These are phyloP conservation scores for Cladosporium austrohemisphaericum DNA, from an alignment of 2,329 filamentous ascomycete species.

Conservation along the genomic window DNA sequence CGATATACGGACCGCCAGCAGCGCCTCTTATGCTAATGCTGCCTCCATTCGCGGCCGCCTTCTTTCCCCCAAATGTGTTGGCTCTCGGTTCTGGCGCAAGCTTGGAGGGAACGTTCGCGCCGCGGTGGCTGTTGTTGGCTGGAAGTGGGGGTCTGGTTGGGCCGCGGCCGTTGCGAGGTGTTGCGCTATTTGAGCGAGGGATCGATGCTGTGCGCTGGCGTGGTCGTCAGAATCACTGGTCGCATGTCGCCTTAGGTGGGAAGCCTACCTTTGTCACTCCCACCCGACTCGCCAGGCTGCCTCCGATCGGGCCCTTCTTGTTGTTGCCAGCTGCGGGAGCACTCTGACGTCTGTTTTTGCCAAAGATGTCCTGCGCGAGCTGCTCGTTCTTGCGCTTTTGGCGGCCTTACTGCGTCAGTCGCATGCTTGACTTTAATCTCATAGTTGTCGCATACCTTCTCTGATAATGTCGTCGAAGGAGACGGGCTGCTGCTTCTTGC, in stretches of 20 bases:
- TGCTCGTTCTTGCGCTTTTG: slow-evolving; percentile 25
- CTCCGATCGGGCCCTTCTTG: slow-evolving; percentile 40
- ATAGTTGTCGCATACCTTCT: slow-evolving; percentile 38
- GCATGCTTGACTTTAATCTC: background rate
- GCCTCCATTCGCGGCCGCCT: slow-evolving; percentile 19
- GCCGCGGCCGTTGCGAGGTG: slow-evolving; percentile 13
- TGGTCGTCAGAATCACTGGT: background rate
- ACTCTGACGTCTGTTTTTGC: slow-evolving; percentile 56
- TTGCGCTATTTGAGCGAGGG: slow-evolving; percentile 20
- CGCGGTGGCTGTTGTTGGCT: slow-evolving; percentile 28
- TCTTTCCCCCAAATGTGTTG: slow-evolving; percentile 31
- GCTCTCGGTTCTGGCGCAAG: slow-evolving; percentile 20
- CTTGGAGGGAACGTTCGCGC: slow-evolving; percentile 4
- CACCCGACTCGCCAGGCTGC: slow-evolving; percentile 66
- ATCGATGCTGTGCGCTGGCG: slow-evolving; percentile 28
- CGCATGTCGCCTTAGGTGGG: background rate
- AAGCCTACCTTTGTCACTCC: slow-evolving; percentile 65
- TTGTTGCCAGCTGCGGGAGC: slow-evolving; percentile 46
- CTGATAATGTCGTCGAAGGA: slow-evolving; percentile 53
- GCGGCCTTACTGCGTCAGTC: slow-evolving; percentile 2
- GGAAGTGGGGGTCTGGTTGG: slow-evolving; percentile 13
- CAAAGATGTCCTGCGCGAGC: slow-evolving; percentile 70
- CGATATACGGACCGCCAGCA: slow-evolving; percentile 62
- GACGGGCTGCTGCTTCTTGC: slow-evolving; percentile 30
- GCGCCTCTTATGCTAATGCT: slow-evolving; percentile 66